Evolutionary conservation across 2,329 filamentous ascomycete genomes (phyloP).

Genomic region (Exophiala sp.): DNA sequence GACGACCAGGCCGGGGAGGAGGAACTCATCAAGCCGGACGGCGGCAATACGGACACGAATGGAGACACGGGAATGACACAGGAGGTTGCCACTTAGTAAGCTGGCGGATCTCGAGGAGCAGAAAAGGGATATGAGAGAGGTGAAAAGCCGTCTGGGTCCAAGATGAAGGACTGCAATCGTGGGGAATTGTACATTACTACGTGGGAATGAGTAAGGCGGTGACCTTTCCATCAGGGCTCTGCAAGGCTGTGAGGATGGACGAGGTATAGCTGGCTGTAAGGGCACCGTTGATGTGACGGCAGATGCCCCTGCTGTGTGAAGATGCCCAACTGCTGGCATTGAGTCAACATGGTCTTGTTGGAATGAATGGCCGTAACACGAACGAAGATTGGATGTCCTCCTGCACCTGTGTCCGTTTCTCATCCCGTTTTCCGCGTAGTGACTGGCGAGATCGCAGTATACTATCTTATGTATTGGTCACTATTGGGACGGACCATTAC

Average conservation of each 20-base stretch:
- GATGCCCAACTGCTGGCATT: not conserved
- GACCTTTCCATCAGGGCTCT: not conserved
- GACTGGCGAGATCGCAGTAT: too few relatives aligned
- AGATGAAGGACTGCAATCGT: not conserved
- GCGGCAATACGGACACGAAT: constrained; percentile 5
- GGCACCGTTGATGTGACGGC: not conserved
- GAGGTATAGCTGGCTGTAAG: not conserved
- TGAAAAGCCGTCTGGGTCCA: not conserved
- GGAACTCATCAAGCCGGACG: constrained; percentile 64
- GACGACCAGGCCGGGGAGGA: constrained; percentile 55
- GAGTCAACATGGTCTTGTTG: not conserved
- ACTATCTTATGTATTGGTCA: too few relatives aligned
- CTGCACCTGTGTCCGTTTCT: too few relatives aligned
- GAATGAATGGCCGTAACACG: not conserved
- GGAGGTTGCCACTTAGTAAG: constrained; percentile 18
- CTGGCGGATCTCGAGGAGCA: not conserved
- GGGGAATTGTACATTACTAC: not conserved
- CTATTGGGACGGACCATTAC: too few relatives aligned
- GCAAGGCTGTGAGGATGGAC: not conserved
- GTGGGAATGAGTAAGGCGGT: not conserved
- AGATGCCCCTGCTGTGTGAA: not conserved
- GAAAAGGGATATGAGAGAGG: too few relatives aligned
- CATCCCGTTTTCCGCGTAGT: too few relatives aligned
- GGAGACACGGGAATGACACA: constrained; percentile 11
- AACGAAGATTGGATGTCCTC: not conserved